Conservation (phyloP, 2,329 filamentous ascomycete species). For the Epichloe elymi region DNA sequence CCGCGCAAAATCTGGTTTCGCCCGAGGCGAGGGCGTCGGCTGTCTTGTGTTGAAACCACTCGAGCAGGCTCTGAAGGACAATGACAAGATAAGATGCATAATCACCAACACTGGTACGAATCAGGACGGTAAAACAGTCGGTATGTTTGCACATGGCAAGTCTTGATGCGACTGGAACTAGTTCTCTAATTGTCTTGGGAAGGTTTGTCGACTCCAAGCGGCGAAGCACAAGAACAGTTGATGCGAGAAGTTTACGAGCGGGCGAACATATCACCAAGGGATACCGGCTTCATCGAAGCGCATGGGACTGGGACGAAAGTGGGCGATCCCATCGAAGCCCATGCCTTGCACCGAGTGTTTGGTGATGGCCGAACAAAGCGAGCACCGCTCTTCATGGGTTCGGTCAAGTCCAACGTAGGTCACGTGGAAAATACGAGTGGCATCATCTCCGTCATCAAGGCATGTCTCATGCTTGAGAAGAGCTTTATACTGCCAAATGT, state of each 20-base stretch:
- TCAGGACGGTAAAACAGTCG: conserved; percentile 37
- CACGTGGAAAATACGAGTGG: conserved; percentile 38
- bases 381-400: conserved; percentile 31
- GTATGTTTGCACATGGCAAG: conserved; percentile 1
- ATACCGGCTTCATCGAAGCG: conserved; percentile 29
- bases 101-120: conserved; percentile 38
- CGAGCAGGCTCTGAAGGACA: conserved; percentile 38
- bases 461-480: conserved; percentile 35
- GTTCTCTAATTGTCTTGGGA: conserved; percentile 18
- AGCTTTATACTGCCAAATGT: conserved; percentile 36
- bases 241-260: conserved; percentile 24
- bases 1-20: conserved; percentile 34
- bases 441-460: conserved; percentile 37
- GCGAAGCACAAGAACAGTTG: conserved; percentile 30
- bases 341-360: conserved; percentile 32
- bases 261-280: conserved; percentile 15
- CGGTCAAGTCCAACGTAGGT: conserved; percentile 37
- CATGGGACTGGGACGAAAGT: conserved; percentile 43
- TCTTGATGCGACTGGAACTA: too few species aligned
- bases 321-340: conserved; percentile 41
- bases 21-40: conserved; percentile 45
- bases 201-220: conserved; percentile 43
- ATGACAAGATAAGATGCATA: conserved; percentile 39
- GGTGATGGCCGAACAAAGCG: conserved; percentile 22
- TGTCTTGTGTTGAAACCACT: conserved; percentile 45